Evolutionary conservation across 1,139 yeast species (phyloP).

Genomic region (Meyerozyma athensensis): DNA sequence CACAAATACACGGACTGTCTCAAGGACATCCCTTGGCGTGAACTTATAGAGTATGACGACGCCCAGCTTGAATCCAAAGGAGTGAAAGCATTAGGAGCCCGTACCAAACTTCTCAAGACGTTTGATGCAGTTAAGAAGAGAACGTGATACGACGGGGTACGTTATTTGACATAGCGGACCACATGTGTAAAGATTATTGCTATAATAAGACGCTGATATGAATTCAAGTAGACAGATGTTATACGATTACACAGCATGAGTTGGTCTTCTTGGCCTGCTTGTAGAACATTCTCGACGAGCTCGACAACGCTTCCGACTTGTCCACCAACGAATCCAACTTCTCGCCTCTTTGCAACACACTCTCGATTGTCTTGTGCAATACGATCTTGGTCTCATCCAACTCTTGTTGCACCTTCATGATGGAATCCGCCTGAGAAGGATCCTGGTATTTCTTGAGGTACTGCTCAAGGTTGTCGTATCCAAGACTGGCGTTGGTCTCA

Average conservation of each 20-base stretch:
- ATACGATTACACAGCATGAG: slow-evolving; percentile 87
- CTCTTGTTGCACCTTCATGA: slow-evolving; percentile 96
- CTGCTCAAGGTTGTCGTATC: slow-evolving; percentile 58
- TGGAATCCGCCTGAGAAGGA: slow-evolving; percentile 94
- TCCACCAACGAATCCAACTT: slow-evolving; percentile 91
- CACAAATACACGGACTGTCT: slow-evolving; percentile 91
- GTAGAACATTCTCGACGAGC: slow-evolving; percentile 89
- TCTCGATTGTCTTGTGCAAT: slow-evolving; percentile 90
- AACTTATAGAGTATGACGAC: slow-evolving; percentile 68
- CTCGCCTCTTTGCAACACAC: slow-evolving; percentile 93
- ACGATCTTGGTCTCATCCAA: slow-evolving; percentile 96
- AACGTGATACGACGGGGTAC: slow-evolving; percentile 1
- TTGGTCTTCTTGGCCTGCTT: slow-evolving; percentile 97
- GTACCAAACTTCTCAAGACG: slow-evolving; percentile 87
- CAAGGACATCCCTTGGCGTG: slow-evolving; percentile 72
- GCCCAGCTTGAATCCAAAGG: slow-evolving; percentile 70
- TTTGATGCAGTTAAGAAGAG: slow-evolving; percentile 65
- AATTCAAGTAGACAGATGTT: slow-evolving; percentile 7
- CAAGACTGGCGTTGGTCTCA: slow-evolving; percentile 45
- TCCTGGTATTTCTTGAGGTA: slow-evolving; percentile 88
- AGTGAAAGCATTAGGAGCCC: slow-evolving; percentile 90
- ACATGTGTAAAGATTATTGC: background rate
- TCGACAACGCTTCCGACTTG: slow-evolving; percentile 87
- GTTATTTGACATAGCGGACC: slow-evolving; percentile 1
- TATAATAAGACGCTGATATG: background rate